phyloP scores from a whole-genome alignment of 441 rosid species.

The Mallotus repandus region DNA sequence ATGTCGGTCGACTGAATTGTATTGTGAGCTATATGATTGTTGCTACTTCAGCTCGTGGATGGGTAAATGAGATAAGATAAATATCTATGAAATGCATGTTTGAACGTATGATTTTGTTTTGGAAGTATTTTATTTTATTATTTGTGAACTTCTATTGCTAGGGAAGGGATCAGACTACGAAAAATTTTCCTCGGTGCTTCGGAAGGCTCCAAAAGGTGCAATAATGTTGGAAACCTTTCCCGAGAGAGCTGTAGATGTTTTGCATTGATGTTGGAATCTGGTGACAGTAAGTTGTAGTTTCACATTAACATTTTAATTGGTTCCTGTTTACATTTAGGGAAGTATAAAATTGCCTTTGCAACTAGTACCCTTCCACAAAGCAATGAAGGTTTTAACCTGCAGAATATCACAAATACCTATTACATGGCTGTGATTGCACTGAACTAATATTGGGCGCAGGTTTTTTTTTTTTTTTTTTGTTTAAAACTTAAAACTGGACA shows the following conservation, averaged over 20 bases:
- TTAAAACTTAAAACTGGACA: neutral
- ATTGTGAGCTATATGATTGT: slow-evolving; percentile 82
- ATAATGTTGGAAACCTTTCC: slow-evolving; percentile 84
- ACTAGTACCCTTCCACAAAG: neutral
- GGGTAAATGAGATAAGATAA: slow-evolving; percentile 43
- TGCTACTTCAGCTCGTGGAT: slow-evolving; percentile 62
- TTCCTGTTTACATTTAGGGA: neutral
- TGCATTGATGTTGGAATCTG: slow-evolving; percentile 86
- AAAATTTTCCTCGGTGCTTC: slow-evolving; percentile 83
- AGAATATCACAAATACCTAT: neutral
- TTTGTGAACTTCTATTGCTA: slow-evolving; percentile 26
- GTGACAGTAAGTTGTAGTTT: slow-evolving; percentile 68
- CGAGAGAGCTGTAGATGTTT: slow-evolving; percentile 82
- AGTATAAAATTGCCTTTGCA: neutral
- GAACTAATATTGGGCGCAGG: neutral
- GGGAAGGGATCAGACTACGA: slow-evolving; percentile 85
- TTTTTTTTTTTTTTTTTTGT: too few species aligned
- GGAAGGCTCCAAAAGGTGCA: slow-evolving; percentile 87
- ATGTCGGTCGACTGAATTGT: slow-evolving; percentile 78
- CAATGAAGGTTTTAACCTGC: neutral
- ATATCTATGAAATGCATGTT: too few species aligned
- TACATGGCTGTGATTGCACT: neutral
- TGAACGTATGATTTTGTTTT: slow-evolving; percentile 15
- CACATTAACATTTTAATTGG: slow-evolving; percentile 9
- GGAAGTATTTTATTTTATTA: slow-evolving; percentile 18